Evolutionary conservation across 2,329 filamentous ascomycete genomes (phyloP), one percentile per base, ranked within the genome.

Genomic region (Epichloe baconii): DNA sequence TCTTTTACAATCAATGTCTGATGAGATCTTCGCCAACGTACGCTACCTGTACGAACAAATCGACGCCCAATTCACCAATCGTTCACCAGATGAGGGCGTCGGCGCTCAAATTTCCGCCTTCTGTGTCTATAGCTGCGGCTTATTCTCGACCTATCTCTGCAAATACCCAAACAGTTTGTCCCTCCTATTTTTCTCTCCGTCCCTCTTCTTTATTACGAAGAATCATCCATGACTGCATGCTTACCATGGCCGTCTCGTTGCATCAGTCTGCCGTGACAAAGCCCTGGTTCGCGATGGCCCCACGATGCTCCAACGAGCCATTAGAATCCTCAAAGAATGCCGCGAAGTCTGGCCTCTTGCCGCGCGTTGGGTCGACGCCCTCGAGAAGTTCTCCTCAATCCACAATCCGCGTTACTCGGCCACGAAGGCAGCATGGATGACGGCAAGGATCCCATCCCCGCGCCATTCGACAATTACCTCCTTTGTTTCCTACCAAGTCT

Each of bases 51-150:
- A 71, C 53, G 67, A 74, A 45, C 75, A 78, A 53, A 71, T 78
- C 15, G 69, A 75, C 45, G 71, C 71, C 4, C 74, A 77, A 50
- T 78, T 76, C 53, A 68, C 69, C 14, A 66, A 69, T 4, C 68
- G 71, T 5, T 63, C 69, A 1, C 63, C 68, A 0, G 70, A 75
- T 35, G 74, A 76, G 54, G 72, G 71, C 37, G 68, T 76, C 15
- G 75, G 75, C 2, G 73, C 74, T 2, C 75, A 78, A 57, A 78
- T 78, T 67, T 69, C 74, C 15, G 72, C 73, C 1, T 78, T 78
- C 55, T 75, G 73, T 51, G 73, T 78, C 12, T 78, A 78, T 48
- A 75, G 68, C n/a, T 78, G 75, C 54, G 75, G 74, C 14, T 64
- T 78, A 23, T 69, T 78, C 50, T 71, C 74, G 6, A 71, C 70